Percentiles rank a stretch among this genome's conserved stretches.
Evolutionary conservation across 2,329 filamentous ascomycete species (phyloP).

Genomic region (Colletotrichum gigasporum): DNA sequence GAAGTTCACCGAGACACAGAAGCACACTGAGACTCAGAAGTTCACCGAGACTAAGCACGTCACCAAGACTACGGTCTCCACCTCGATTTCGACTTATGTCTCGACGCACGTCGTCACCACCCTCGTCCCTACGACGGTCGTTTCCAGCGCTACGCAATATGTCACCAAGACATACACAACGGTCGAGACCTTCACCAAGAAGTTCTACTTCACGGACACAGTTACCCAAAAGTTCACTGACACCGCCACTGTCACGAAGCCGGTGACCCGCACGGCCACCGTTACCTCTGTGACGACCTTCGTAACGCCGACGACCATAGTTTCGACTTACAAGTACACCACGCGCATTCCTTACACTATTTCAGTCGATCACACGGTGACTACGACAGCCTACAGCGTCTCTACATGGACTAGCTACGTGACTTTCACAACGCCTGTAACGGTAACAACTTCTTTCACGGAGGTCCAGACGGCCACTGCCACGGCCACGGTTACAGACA

Average conservation of each 20-base stretch:
- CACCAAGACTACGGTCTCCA: slow-evolving; percentile 19
- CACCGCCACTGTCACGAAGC: slow-evolving; percentile 10
- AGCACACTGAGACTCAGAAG: slow-evolving; percentile 15
- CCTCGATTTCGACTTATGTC: slow-evolving; percentile 24
- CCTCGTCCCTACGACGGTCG: slow-evolving; percentile 23
- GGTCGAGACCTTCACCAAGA: slow-evolving; percentile 15
- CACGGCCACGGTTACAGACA: slow-evolving; percentile 12
- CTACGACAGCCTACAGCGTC: slow-evolving; percentile 17
- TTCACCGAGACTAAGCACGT: slow-evolving; percentile 22
- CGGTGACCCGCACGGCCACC: slow-evolving; percentile 25
- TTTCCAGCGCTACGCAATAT: slow-evolving; percentile 22
- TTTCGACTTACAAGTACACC: slow-evolving; percentile 28
- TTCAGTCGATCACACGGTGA: slow-evolving; percentile 22
- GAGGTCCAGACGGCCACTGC: slow-evolving; percentile 19
- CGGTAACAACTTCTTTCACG: slow-evolving; percentile 31
- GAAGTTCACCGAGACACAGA: slow-evolving; percentile 21
- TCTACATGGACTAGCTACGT: slow-evolving; percentile 13
- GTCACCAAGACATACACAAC: slow-evolving; percentile 27
- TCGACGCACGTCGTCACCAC: slow-evolving; percentile 20
- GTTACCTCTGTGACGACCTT: slow-evolving; percentile 13
- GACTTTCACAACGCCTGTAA: slow-evolving; percentile 7
- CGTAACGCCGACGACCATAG: slow-evolving; percentile 20
- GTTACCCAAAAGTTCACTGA: slow-evolving; percentile 5
- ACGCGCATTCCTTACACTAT: slow-evolving; percentile 30
- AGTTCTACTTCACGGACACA: slow-evolving; percentile 10